Percentiles rank a stretch among this genome's conserved stretches.
These are phyloP conservation scores for Wolfiporia cocos DNA, from an alignment of 1,284 basidiomycete genomes.

Conservation along the genomic window DNA sequence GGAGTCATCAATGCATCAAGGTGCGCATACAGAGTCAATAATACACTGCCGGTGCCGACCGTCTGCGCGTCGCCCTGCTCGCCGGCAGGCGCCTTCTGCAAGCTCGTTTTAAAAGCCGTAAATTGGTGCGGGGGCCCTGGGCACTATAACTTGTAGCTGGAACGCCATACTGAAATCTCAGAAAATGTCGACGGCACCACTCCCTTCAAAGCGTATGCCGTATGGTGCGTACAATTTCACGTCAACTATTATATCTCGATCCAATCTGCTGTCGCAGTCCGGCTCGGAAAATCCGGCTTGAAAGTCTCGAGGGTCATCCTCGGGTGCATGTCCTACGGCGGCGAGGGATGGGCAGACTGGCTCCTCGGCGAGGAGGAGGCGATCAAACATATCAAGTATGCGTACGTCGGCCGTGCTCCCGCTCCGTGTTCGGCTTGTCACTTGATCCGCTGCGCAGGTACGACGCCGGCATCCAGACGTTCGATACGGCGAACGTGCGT, in stretches of 20 bases:
- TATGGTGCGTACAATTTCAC: conserved; percentile 1
- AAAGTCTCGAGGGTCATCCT: conserved; percentile 36
- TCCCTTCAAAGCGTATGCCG: conserved; percentile 3
- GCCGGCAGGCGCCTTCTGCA: too few relatives aligned
- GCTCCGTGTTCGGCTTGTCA: background rate
- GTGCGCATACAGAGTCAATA: too few relatives aligned
- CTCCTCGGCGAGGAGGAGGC: conserved; percentile 30
- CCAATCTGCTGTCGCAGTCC: conserved; percentile 20
- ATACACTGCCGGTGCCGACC: too few relatives aligned
- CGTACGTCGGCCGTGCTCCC: conserved; percentile 16
- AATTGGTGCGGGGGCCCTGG: too few relatives aligned
- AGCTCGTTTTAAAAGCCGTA: too few relatives aligned
- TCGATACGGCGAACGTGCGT: conserved; percentile 20
- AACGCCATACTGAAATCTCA: background rate
- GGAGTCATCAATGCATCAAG: too few relatives aligned
- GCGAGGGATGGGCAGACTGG: conserved; percentile 28
- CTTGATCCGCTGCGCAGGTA: conserved; percentile 9
- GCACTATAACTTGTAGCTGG: too few relatives aligned
- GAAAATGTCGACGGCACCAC: background rate
- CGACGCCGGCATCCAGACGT: conserved; percentile 21
- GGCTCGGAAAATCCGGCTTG: conserved; percentile 33
- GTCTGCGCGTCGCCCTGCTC: too few relatives aligned
- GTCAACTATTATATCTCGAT: background rate
- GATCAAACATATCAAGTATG: conserved; percentile 31
- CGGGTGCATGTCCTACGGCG: conserved; percentile 35